Percentiles rank a stretch among this genome's conserved stretches.
Conservation (phyloP, 1,284 basidiomycete species). For the Cutaneotrichosporon mucoides region DNA sequence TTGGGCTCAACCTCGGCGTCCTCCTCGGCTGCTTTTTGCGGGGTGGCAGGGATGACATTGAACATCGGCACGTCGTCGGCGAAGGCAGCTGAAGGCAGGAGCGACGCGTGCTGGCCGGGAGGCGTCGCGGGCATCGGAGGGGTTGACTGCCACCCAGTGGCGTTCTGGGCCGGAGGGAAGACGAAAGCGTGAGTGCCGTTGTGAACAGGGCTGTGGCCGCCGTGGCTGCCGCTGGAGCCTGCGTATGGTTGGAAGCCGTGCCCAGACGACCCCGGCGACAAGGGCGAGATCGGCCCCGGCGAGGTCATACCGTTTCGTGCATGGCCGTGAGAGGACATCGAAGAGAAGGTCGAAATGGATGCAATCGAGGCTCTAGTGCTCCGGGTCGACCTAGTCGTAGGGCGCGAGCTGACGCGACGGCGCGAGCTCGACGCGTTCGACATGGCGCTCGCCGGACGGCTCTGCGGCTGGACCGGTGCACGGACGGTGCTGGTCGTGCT, state of each 20-base stretch:
- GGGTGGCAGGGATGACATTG: conserved; percentile 47
- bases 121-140: too few species aligned
- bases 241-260: background rate
- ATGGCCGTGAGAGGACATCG: conserved; percentile 1
- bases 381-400: background rate
- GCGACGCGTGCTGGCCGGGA: too few species aligned
- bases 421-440: background rate
- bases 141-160: too few species aligned
- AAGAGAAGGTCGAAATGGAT: conserved; percentile 8
- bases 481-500: conserved; percentile 1
- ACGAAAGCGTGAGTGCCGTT: background rate
- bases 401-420: conserved; percentile 9
- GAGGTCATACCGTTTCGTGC: background rate
- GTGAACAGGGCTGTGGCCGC: background rate
- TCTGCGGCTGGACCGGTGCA: background rate
- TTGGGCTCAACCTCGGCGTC: background rate
- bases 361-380: conserved; percentile 14
- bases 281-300: background rate
- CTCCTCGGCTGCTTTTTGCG: conserved; percentile 22
- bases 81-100: too few species aligned
- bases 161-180: background rate
- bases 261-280: background rate
- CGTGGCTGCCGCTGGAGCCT: background rate
- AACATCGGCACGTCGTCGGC: conserved; percentile 15
- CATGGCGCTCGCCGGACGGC: conserved; percentile 2